Evolutionary conservation across 192 early-diverging fungal species (phyloP).

Genomic region (Spinellus fusiger): DNA sequence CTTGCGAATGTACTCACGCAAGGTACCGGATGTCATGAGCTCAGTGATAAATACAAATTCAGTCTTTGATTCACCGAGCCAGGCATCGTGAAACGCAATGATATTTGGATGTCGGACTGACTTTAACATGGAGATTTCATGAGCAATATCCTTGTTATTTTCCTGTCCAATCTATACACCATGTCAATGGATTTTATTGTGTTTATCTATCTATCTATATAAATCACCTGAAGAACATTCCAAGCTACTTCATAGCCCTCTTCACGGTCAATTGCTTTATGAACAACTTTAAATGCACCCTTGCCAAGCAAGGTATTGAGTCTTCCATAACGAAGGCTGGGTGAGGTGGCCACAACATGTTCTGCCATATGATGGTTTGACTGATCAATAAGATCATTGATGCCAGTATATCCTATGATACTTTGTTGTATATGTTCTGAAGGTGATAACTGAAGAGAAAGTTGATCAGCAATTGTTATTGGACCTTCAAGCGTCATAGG

Average conservation of each 20-base stretch:
- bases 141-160: slow-evolving; percentile 9
- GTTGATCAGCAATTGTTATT: slow-evolving; percentile 1
- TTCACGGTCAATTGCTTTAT: slow-evolving; percentile 61
- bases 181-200: slow-evolving; percentile 17
- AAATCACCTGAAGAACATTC: slow-evolving; percentile 38
- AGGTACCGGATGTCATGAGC: slow-evolving; percentile 64
- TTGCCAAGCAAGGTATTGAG: slow-evolving; percentile 41
- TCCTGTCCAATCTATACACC: slow-evolving; percentile 16
- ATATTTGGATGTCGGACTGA: slow-evolving; percentile 60
- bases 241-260: slow-evolving; percentile 70
- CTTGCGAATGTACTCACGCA: slow-evolving; percentile 63
- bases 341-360: slow-evolving; percentile 41
- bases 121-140: slow-evolving; percentile 44
- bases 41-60: slow-evolving; percentile 59
- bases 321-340: slow-evolving; percentile 39
- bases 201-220: not conserved
- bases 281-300: slow-evolving; percentile 66
- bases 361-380: slow-evolving; percentile 17
- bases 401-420: not conserved
- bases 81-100: slow-evolving; percentile 51
- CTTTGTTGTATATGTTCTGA: not conserved
- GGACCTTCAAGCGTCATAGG: not conserved
- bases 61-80: slow-evolving; percentile 37
- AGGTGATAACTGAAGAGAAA: not conserved
- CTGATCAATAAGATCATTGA: not conserved